phyloP scores from a whole-genome alignment of 257 asterid genomes.

The Linaria vulgaris region DNA sequence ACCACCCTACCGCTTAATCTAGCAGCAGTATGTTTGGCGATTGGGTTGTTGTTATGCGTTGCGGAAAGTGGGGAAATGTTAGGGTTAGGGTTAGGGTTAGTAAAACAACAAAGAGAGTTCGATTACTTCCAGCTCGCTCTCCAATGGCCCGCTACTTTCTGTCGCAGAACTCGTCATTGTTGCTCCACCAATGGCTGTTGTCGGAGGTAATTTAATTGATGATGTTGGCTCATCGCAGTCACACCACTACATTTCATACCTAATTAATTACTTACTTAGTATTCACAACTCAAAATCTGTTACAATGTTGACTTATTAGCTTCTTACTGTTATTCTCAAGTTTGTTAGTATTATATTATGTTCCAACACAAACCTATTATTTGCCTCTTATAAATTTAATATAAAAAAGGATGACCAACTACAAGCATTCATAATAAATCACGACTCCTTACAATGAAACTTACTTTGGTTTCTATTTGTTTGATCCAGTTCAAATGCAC shows the following conservation, averaged over 20 bases:
- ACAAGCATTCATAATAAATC: too few relatives aligned
- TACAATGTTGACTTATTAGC: too few relatives aligned
- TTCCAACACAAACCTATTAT: too few relatives aligned
- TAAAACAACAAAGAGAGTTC: slow-evolving; percentile 61
- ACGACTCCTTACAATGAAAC: too few relatives aligned
- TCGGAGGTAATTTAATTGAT: slow-evolving; percentile 44
- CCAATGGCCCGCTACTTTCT: slow-evolving; percentile 80
- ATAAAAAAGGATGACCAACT: too few relatives aligned
- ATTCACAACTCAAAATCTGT: too few relatives aligned
- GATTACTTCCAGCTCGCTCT: slow-evolving; percentile 79
- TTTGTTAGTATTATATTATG: too few relatives aligned
- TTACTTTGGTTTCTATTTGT: slow-evolving; percentile 28
- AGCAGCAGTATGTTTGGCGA: slow-evolving; percentile 23
- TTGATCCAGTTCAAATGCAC: slow-evolving; percentile 63
- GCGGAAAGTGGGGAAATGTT: slow-evolving; percentile 33
- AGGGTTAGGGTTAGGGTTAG: slow-evolving; percentile 2
- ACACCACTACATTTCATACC: too few relatives aligned
- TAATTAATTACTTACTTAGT: too few relatives aligned
- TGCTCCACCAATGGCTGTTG: slow-evolving; percentile 83
- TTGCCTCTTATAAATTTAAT: too few relatives aligned
- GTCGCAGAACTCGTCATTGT: slow-evolving; percentile 56
- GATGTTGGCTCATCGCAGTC: too few relatives aligned
- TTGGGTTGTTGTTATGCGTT: slow-evolving; percentile 35
- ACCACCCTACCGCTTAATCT: slow-evolving; percentile 9
- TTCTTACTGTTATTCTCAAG: too few relatives aligned